Percentiles rank a stretch among this genome's conserved stretches.
phyloP scores from a whole-genome alignment of 176 grass and related monocot genomes.

The Ananas comosus region DNA sequence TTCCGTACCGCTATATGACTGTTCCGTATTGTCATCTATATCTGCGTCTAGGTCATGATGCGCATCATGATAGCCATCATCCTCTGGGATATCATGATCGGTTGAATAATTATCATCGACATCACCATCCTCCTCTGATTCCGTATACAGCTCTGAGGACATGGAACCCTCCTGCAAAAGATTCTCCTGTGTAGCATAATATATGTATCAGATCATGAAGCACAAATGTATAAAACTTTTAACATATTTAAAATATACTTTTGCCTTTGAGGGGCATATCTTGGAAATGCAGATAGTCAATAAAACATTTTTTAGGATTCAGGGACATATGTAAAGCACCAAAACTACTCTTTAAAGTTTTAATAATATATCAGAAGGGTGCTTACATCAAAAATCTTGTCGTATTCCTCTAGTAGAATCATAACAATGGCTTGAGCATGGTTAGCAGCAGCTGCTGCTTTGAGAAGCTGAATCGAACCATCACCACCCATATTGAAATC shows the following conservation, averaged over 20 bases:
- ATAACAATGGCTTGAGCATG: constrained; percentile 95
- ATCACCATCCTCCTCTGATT: constrained; percentile 61
- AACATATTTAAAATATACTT: no score
- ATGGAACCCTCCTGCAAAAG: constrained; percentile 62
- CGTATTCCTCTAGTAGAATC: constrained; percentile 89
- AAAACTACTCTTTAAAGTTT: constrained; percentile 16
- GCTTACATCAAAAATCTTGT: constrained; percentile 86
- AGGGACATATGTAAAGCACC: no score
- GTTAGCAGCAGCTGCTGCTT: constrained; percentile 93
- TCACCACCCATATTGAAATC: constrained; percentile 78
- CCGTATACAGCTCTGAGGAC: constrained; percentile 81
- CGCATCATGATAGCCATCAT: constrained; percentile 61
- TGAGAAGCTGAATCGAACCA: constrained; percentile 84
- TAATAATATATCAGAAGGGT: constrained; percentile 5
- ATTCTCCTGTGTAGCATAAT: constrained; percentile 38
- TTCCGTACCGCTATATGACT: constrained; percentile 40
- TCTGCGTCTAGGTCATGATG: constrained; percentile 50
- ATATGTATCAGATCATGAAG: constrained; percentile 28
- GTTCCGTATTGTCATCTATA: constrained; percentile 37
- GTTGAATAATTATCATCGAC: constrained; percentile 70
- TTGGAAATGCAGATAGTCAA: no score
- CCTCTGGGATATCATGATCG: constrained; percentile 61
- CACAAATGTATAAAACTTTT: background rate
- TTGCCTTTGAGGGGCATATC: no score
- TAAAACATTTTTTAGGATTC: no score